phyloP scores from a whole-genome alignment of 2,329 filamentous ascomycete species.

The Aspergillus brasiliensis region DNA sequence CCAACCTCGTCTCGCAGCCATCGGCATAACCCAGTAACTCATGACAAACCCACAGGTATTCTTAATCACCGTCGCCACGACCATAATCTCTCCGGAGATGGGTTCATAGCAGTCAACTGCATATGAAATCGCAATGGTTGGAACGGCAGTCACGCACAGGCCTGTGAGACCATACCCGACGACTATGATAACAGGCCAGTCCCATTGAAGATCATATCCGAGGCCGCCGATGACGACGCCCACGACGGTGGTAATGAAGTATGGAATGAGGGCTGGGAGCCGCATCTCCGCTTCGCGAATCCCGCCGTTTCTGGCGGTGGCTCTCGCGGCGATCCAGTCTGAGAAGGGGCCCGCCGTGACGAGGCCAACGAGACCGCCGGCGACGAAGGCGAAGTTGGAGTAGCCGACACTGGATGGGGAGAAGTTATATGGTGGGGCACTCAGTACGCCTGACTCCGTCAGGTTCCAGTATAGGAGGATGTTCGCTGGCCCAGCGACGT shows the following conservation, averaged over 20 bases:
- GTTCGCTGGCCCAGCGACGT: conserved; percentile 8
- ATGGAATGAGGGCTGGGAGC: conserved; percentile 9
- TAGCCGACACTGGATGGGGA: not conserved
- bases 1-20: not conserved
- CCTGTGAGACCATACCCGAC: conserved; percentile 8
- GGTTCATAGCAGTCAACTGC: conserved; percentile 11
- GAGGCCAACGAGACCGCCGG: conserved; percentile 4
- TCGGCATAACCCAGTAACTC: conserved; percentile 8
- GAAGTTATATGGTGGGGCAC: conserved; percentile 7
- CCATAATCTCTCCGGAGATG: conserved; percentile 8
- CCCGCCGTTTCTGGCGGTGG: not conserved
- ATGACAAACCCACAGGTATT: conserved; percentile 9
- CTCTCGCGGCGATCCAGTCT: conserved; percentile 3
- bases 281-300: conserved; percentile 12
- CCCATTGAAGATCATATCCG: conserved; percentile 1
- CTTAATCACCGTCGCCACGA: conserved; percentile 10
- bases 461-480: conserved; percentile 11
- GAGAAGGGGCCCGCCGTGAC: conserved; percentile 8
- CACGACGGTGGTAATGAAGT: not conserved
- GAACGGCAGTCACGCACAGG: conserved; percentile 7
- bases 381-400: conserved; percentile 9
- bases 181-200: conserved; percentile 7
- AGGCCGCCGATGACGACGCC: conserved; percentile 6
- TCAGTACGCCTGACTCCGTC: conserved; percentile 1
- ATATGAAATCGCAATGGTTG: conserved; percentile 6